A percentile compares a stretch with the other conserved stretches of the same genome.
Conservation (phyloP, 2,329 filamentous ascomycete genomes). For the Aulographum hederae region DNA sequence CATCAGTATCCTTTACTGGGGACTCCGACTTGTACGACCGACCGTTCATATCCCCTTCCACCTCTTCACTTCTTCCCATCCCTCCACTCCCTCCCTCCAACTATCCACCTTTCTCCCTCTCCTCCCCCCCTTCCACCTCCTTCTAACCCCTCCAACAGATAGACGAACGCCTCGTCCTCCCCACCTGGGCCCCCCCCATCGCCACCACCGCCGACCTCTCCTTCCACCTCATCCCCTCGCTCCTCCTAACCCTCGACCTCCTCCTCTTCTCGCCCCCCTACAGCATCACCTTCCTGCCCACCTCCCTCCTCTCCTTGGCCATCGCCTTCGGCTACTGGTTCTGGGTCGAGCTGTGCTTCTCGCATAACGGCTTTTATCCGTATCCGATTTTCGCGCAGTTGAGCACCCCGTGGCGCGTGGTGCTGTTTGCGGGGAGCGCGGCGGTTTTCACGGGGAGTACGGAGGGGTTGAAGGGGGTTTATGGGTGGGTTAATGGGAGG, state of each 20-base stretch:
- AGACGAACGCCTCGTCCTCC: conserved; percentile 34
- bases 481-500: conserved; percentile 4
- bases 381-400: conserved; percentile 69
- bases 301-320: conserved; percentile 36
- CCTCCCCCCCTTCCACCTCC: conserved; percentile 5
- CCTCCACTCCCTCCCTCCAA: neutral
- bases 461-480: conserved; percentile 1
- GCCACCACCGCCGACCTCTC: conserved; percentile 38
- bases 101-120: conserved; percentile 7
- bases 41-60: conserved; percentile 7
- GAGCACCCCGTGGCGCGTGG: conserved; percentile 42
- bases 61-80: neutral
- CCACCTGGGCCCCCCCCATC: conserved; percentile 20
- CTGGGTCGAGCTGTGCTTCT: conserved; percentile 58
- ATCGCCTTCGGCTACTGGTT: conserved; percentile 55
- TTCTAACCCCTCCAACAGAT: no score
- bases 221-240: conserved; percentile 47
- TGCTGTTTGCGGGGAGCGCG: conserved; percentile 53
- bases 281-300: conserved; percentile 42
- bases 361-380: conserved; percentile 55
- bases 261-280: conserved; percentile 56
- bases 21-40: conserved; percentile 33
- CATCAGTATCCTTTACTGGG: conserved; percentile 58
- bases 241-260: conserved; percentile 46
- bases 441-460: conserved; percentile 40